Conservation (phyloP, 2,329 filamentous ascomycete species). For the Daldinia eschscholtzii region DNA sequence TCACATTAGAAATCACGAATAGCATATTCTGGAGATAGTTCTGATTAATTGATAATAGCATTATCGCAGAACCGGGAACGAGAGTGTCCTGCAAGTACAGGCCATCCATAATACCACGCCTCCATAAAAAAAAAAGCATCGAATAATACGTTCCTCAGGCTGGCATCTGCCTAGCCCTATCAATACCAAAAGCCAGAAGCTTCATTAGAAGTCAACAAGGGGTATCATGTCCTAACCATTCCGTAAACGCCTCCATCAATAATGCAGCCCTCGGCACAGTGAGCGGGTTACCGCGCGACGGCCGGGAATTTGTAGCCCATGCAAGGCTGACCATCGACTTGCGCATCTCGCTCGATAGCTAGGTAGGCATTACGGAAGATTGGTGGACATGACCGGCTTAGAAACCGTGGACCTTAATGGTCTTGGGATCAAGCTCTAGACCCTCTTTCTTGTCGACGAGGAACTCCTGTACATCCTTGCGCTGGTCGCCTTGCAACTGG, state of each 20-base stretch:
- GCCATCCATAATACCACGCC: conserved; percentile 42
- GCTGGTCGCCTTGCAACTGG: conserved; percentile 99
- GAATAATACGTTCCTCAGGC: conserved; percentile 31
- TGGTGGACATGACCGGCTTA: conserved; percentile 60
- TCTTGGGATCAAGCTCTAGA: conserved; percentile 93
- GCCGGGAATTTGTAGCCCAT: conserved; percentile 21
- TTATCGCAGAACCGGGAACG: conserved; percentile 48
- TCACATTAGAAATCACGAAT: conserved; percentile 12
- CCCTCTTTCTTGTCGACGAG: conserved; percentile 95
- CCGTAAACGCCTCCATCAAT: conserved; percentile 52
- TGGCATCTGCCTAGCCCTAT: conserved; percentile 32
- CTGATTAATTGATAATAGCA: conserved; percentile 45
- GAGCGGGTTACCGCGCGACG: conserved; percentile 39
- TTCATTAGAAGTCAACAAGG: conserved; percentile 43
- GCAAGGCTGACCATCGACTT: conserved; percentile 44
- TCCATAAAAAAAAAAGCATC: conserved; percentile 36
- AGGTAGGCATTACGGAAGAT: conserved; percentile 45
- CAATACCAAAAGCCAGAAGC: conserved; percentile 43
- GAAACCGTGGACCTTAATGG: conserved; percentile 87
- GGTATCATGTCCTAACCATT: conserved; percentile 55
- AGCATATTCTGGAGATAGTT: conserved; percentile 34
- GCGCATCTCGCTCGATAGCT: conserved; percentile 43
- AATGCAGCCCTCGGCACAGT: conserved; percentile 46
- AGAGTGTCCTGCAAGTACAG: conserved; percentile 45
- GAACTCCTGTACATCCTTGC: conserved; percentile 98